Base-by-base conservation (phyloP, 306 rosid species). In the Vachellia collinsii region DNA sequence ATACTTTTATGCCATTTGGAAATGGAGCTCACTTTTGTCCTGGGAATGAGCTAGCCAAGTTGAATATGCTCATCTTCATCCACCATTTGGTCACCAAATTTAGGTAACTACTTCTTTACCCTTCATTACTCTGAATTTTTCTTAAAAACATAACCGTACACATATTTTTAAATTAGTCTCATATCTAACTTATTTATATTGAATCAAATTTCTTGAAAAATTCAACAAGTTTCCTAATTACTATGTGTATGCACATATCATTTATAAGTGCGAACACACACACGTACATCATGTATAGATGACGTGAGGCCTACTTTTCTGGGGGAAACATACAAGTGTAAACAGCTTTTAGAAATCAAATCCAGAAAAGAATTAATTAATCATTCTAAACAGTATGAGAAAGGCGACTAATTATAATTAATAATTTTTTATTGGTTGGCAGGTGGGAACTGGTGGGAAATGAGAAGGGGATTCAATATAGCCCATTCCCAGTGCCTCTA, bases 1-100 rank as follows among this genome's bases (percentile, higher is more conserved):
- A 90, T 83, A 94, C 97, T 23, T 94, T 92, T 76, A 82, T 91
- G 91, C 97, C 98, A 86, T 94, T 94, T 89, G 98, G 98, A 73
- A 92, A 81, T 14, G 98, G 98, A 66, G 89, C 80, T 17, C 97
- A 94, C 63, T 84, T 94, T 80, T 94, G 98, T 82, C 98, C 98
- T 0, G 98, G 98, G 38, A 92, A 92, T 71, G 97, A 92, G 80
- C 91, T 94, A 11, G 97, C 97, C 88, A 94, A 92, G 83, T 48
- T 92, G 80, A 92, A 94, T 83, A 91, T 92, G 81, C 80, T 94
- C 69, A 50, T 90, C 74, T 75, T 92, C 51, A 86, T 94, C 79
- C 97, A 94, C 76, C 97, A 87, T 78, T 79, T 94, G 75, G 86
- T 91, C 37, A 90, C 94, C 75, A 88, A 85, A 76, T 91, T 86